phyloP scores from a whole-genome alignment of 805 yeast species.

The Saccharomyces jurei region DNA sequence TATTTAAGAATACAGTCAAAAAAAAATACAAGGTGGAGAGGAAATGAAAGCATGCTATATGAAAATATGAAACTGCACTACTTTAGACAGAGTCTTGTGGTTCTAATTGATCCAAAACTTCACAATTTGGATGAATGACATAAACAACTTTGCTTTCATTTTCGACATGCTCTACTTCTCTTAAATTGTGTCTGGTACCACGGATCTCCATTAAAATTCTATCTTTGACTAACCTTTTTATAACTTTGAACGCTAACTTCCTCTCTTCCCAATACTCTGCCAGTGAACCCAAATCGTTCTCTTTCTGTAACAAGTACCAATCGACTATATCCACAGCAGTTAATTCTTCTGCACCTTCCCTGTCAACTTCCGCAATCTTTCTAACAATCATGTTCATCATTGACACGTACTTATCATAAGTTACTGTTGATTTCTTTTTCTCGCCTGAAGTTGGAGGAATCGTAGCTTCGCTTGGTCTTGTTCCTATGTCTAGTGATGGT shows the following conservation, averaged over 20 bases:
- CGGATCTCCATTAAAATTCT: conserved; percentile 67
- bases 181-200: conserved; percentile 38
- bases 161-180: conserved; percentile 28
- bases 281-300: conserved; percentile 61
- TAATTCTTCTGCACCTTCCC: conserved; percentile 48
- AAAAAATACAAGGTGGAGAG: not conserved
- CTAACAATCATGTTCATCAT: conserved; percentile 75
- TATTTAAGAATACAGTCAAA: not conserved
- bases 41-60: not conserved
- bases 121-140: conserved; percentile 75
- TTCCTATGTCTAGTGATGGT: not conserved
- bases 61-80: not conserved
- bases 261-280: conserved; percentile 64
- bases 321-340: conserved; percentile 63
- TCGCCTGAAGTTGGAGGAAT: conserved; percentile 5
- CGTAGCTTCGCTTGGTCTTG: conserved; percentile 1
- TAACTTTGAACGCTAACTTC: conserved; percentile 65
- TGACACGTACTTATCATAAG: conserved; percentile 79
- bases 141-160: conserved; percentile 34
- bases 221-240: conserved; percentile 77
- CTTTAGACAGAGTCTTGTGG: conserved; percentile 4
- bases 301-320: conserved; percentile 72
- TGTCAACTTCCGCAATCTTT: conserved; percentile 52
- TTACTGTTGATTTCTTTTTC: conserved; percentile 44
- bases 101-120: conserved; percentile 46